A percentile compares a stretch with the other conserved stretches of the same genome.
Evolutionary conservation across 495 filamentous ascomycete genomes (phyloP).

Genomic region (Xylaria castorea): DNA sequence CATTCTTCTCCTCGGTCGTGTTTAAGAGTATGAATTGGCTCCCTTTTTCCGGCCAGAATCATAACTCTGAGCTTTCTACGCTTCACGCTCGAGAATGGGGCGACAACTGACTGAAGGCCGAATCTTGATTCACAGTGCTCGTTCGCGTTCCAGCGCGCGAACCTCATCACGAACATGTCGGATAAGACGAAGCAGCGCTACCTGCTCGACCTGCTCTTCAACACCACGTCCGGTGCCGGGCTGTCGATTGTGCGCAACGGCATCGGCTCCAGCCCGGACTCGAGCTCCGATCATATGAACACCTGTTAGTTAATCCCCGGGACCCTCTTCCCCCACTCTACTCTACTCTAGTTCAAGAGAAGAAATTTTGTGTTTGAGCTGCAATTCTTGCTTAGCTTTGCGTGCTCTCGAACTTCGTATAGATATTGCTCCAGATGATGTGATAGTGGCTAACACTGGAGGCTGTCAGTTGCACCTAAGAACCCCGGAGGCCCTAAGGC

Average conservation of each 20-base stretch:
- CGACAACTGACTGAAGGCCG: not conserved
- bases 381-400: not conserved
- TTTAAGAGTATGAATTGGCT: not conserved
- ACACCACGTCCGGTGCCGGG: conserved; percentile 56
- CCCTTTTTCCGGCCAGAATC: too few species aligned
- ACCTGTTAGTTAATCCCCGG: not conserved
- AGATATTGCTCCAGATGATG: not conserved
- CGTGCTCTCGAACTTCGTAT: not conserved
- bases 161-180: conserved; percentile 56
- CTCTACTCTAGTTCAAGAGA: not conserved
- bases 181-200: conserved; percentile 52
- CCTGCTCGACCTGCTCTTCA: conserved; percentile 60
- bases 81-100: not conserved
- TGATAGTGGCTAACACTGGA: conserved; percentile 20
- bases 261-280: conserved; percentile 58
- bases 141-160: conserved; percentile 62
- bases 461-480: conserved; percentile 56
- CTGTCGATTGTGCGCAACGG: conserved; percentile 63
- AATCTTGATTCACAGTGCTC: conserved; percentile 39
- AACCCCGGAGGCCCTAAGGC: conserved; percentile 51
- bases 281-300: conserved; percentile 45
- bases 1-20: not conserved
- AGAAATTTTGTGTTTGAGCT: not conserved
- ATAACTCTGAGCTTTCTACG: not conserved
- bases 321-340: too few species aligned